Evolutionary conservation across 257 asterid species (phyloP).

Genomic region (Osmanthus fragrans): DNA sequence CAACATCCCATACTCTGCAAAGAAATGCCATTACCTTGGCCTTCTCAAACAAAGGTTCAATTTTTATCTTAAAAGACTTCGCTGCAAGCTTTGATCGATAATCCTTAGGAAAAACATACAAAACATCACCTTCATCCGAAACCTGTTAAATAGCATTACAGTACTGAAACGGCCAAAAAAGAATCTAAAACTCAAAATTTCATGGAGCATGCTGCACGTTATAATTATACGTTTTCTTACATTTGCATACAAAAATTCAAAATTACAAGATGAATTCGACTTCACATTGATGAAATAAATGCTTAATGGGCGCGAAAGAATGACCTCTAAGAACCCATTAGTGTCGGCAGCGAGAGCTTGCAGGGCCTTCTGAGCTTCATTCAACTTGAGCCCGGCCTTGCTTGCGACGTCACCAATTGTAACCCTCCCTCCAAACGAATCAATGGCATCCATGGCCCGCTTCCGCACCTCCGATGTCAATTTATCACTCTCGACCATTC

Average conservation of each 20-base stretch:
- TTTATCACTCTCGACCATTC: conserved; percentile 85
- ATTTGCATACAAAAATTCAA: not conserved
- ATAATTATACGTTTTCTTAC: not conserved
- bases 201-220: not conserved
- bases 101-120: conserved; percentile 80
- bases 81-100: conserved; percentile 76
- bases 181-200: not conserved
- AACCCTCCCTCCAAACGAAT: conserved; percentile 81
- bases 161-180: not conserved
- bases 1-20: conserved; percentile 9
- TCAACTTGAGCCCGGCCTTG: conserved; percentile 81
- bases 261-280: not conserved
- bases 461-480: conserved; percentile 73
- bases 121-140: conserved; percentile 93
- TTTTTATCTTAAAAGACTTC: conserved; percentile 72
- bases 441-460: conserved; percentile 85
- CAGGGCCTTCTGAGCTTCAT: conserved; percentile 87
- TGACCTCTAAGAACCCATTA: conserved; percentile 88
- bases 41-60: conserved; percentile 80
- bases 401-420: conserved; percentile 95
- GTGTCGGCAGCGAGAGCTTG: conserved; percentile 97
- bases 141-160: conserved; percentile 53
- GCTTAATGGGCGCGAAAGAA: not conserved
- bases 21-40: conserved; percentile 65
- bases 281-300: not conserved